These are phyloP conservation scores for Globisporangium nagaii DNA, from an alignment of 352 stramenopile genomes.

Conservation along the genomic window DNA sequence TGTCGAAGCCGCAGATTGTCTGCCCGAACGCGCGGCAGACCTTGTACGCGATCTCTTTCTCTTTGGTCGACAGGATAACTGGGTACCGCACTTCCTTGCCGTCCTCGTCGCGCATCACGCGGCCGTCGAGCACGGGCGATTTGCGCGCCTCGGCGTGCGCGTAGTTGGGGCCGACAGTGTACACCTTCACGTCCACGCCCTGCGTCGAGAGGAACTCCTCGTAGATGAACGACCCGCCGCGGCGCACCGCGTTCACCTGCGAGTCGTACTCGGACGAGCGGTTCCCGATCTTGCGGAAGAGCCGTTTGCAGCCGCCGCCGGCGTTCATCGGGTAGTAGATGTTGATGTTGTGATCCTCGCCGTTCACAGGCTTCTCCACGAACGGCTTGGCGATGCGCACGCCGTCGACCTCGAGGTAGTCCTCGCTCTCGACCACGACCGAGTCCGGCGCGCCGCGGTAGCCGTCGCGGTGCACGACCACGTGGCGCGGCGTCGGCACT, in stretches of 20 bases:
- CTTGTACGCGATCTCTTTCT: constrained; percentile 98
- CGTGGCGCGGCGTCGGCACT: constrained; percentile 94
- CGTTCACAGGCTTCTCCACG: constrained; percentile 99
- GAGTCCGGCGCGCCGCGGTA: constrained; percentile 52
- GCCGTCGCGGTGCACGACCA: constrained; percentile 93
- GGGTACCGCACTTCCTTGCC: constrained; percentile 99
- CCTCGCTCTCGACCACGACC: constrained; percentile 58
- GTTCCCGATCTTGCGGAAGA: constrained; percentile 97
- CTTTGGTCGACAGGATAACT: constrained; percentile 96
- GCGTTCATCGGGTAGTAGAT: constrained; percentile 99
- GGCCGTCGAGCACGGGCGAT: constrained; percentile 97
- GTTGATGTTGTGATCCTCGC: constrained; percentile 99
- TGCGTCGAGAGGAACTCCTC: constrained; percentile 99
- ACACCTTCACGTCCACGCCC: constrained; percentile 99
- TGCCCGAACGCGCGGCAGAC: constrained; percentile 77
- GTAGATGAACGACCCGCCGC: constrained; percentile 93
- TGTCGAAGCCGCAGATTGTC: constrained; percentile 99
- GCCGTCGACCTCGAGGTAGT: constrained; percentile 88
- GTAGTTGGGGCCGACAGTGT: constrained; percentile 98
- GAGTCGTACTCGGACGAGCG: constrained; percentile 93
- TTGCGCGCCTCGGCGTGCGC: constrained; percentile 99
- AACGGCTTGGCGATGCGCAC: constrained; percentile 98
- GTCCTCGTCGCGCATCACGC: constrained; percentile 95
- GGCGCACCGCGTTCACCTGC: constrained; percentile 93
- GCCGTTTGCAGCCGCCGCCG: constrained; percentile 97